Evolutionary conservation across 805 yeast genomes (phyloP), one percentile per base, ranked within the genome.

Genomic region (Lachancea thermotolerans): DNA sequence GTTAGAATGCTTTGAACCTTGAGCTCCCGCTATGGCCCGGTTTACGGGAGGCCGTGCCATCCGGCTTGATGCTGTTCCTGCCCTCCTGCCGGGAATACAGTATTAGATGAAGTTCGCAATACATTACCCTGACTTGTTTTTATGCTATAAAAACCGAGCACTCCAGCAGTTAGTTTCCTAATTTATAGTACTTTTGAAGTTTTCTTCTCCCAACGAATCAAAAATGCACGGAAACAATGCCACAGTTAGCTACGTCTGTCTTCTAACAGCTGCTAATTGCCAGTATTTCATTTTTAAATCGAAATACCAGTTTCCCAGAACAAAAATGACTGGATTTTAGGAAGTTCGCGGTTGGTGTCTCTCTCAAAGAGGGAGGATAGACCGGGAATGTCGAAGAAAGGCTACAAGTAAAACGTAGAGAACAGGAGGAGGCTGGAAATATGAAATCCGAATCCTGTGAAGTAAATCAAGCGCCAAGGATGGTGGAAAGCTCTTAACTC

Each of bases 321-420:
- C 54, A 56, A 60, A 41, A 32, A 37, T 42, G 67, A 60, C 66
- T 58, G 60, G 63, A 59, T 61, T 40, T 43, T 38, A 62, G 68
- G 68, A 64, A 64, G 67, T 62, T 62, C 66, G 60, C 58, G 59
- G 65, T 60, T 61, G 53, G 67, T 59, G 65, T 48, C 21, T 42
- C 48, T 52, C 39, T 40, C 52, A 46, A 49, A 40, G 31, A 46
- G 48, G 56, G 54, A 45, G 45, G 61, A 62, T 64, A 53, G 63
- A 54, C 64, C 56, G 53, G 59, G 67, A 63, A 61, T 64, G 68
- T 64, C 68, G 68, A 59, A 59, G 60, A 60, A 53, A 59, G 68
- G 62, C 67, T 53, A 62, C 67, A 64, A 49, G 55, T 33, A 27
- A n/a, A 25, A 41, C 21, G 27, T 41, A 9, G 14, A 21, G 12